Conservation (phyloP, 768 basidiomycete genomes). For the Rhizopogon vesiculosus region DNA sequence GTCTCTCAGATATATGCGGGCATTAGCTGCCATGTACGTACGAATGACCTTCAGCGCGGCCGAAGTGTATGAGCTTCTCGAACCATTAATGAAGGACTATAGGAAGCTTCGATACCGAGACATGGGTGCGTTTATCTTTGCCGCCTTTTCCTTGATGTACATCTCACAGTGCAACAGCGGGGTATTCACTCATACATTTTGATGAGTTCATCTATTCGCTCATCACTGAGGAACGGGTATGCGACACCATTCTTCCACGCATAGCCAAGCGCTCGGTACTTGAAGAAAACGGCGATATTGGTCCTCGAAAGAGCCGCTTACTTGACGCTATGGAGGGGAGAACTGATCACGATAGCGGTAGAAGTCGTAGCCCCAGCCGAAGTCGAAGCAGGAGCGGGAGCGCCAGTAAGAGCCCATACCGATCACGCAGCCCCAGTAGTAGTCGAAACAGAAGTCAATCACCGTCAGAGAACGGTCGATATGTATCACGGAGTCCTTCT, state of each 20-base stretch:
- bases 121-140: slow-evolving; percentile 54
- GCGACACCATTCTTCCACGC: slow-evolving; percentile 94
- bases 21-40: slow-evolving; percentile 89
- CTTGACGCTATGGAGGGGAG: slow-evolving; percentile 82
- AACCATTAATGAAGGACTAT: slow-evolving; percentile 93
- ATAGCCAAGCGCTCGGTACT: slow-evolving; percentile 79
- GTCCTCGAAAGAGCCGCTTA: slow-evolving; percentile 80
- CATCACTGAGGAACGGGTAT: slow-evolving; percentile 85
- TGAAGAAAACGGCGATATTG: slow-evolving; percentile 90
- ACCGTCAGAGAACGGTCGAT: slow-evolving; percentile 47
- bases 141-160: neutral
- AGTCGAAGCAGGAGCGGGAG: slow-evolving; percentile 24
- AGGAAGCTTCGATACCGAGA: slow-evolving; percentile 79
- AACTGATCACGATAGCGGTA: slow-evolving; percentile 46
- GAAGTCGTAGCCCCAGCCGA: slow-evolving; percentile 30
- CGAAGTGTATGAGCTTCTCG: slow-evolving; percentile 90
- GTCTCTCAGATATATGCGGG: slow-evolving; percentile 77
- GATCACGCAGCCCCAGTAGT: slow-evolving; percentile 20
- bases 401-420: slow-evolving; percentile 20
- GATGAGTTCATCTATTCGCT: slow-evolving; percentile 90
- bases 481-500: slow-evolving; percentile 63
- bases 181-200: slow-evolving; percentile 81
- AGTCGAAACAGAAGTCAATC: slow-evolving; percentile 22
- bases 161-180: slow-evolving; percentile 44
- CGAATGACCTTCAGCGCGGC: slow-evolving; percentile 89